Percentiles rank a stretch among this genome's conserved stretches.
Conservation (phyloP, 352 stramenopile genomes). For the Phytophthora kernoviae region DNA sequence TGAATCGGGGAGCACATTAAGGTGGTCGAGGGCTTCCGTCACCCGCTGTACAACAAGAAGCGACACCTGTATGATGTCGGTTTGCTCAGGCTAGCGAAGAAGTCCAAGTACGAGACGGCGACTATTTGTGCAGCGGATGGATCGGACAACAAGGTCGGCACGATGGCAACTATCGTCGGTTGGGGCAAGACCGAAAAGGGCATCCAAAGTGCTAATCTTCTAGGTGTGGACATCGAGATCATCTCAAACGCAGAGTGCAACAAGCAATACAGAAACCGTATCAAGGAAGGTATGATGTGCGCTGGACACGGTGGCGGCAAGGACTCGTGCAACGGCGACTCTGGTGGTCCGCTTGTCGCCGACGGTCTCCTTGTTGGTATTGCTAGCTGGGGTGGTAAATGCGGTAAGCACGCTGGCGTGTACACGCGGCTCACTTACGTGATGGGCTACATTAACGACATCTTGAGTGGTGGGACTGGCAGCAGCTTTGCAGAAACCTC, state of each 20-base stretch:
- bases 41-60: conserved; percentile 24
- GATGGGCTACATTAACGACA: conserved; percentile 66
- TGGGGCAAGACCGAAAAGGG: conserved; percentile 60
- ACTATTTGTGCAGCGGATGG: conserved; percentile 36
- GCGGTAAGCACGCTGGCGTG: conserved; percentile 52
- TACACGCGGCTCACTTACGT: conserved; percentile 61
- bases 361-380: conserved; percentile 54
- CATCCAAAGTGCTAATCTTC: conserved; percentile 28
- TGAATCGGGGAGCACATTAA: conserved; percentile 19
- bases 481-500: conserved; percentile 18
- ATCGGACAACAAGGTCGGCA: conserved; percentile 53
- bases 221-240: conserved; percentile 54
- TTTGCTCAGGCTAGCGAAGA: conserved; percentile 41
- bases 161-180: conserved; percentile 50
- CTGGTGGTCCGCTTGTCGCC: conserved; percentile 56
- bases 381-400: conserved; percentile 74
- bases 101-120: conserved; percentile 25
- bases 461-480: conserved; percentile 38
- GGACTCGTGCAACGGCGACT: conserved; percentile 75
- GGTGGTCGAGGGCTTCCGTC: conserved; percentile 12
- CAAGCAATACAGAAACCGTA: conserved; percentile 52
- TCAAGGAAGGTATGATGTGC: conserved; percentile 68
- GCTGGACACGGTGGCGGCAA: conserved; percentile 47
- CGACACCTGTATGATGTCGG: conserved; percentile 36
- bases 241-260: conserved; percentile 64